These are phyloP conservation scores for Entoloma clypeatum DNA, from an alignment of 1,284 basidiomycete species.

Conservation along the genomic window DNA sequence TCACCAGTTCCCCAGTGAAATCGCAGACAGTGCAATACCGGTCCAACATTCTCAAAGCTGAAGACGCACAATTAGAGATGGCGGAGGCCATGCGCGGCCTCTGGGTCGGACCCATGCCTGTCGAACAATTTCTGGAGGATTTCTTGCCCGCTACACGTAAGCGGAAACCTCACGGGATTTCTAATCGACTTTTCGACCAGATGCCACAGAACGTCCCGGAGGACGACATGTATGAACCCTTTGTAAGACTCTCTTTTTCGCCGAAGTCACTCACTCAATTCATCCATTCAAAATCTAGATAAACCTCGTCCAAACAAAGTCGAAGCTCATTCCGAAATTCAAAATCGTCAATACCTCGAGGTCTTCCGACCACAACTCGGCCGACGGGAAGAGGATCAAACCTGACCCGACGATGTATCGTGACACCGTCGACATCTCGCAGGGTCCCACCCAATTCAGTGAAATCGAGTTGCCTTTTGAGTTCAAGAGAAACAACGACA, in stretches of 20 bases:
- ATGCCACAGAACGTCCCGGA: background rate
- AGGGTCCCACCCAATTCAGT: slow-evolving; percentile 6
- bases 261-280: background rate
- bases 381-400: slow-evolving; percentile 1
- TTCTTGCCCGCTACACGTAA: background rate
- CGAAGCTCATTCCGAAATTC: slow-evolving; percentile 10
- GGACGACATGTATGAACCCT: slow-evolving; percentile 7
- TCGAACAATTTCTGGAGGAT: slow-evolving; percentile 4
- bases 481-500: slow-evolving; percentile 1
- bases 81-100: background rate
- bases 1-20: no score
- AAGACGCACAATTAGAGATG: no score
- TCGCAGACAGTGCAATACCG: no score
- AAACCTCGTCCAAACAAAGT: background rate
- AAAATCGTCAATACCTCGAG: slow-evolving; percentile 12
- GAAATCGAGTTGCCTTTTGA: slow-evolving; percentile 7
- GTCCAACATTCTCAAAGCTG: no score
- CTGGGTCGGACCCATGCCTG: slow-evolving; percentile 9
- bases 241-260: slow-evolving; percentile 2
- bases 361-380: slow-evolving; percentile 1
- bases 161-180: background rate
- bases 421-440: background rate
- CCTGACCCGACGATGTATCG: slow-evolving; percentile 9
- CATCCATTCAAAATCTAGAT: background rate
- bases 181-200: slow-evolving; percentile 1